These are phyloP conservation scores for Stromatinia cepivora DNA, from an alignment of 2,329 filamentous ascomycete genomes.

Conservation along the genomic window DNA sequence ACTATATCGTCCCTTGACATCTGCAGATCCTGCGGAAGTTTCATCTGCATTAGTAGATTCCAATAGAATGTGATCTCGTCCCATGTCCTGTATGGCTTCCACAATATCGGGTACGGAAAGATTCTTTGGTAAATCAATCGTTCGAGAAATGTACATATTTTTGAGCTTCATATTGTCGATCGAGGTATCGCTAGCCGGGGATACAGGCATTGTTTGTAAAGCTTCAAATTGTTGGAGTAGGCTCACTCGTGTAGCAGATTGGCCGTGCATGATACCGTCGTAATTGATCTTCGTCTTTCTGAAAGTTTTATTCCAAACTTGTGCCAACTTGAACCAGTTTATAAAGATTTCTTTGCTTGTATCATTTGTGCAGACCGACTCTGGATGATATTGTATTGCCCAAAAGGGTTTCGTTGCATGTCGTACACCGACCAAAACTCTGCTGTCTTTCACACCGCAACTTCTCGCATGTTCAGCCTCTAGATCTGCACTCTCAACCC, in stretches of 20 bases:
- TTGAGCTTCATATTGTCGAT: slow-evolving; percentile 26
- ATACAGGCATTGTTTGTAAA: slow-evolving; percentile 18
- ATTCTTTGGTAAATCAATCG: slow-evolving; percentile 48
- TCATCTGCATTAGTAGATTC: slow-evolving; percentile 59
- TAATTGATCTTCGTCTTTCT: slow-evolving; percentile 22
- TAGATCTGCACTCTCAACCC: slow-evolving; percentile 35
- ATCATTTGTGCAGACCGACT: slow-evolving; percentile 65
- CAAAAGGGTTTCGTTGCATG: slow-evolving; percentile 63
- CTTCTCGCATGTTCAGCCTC: slow-evolving; percentile 31
- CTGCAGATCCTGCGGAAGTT: slow-evolving; percentile 46
- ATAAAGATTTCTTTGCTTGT: slow-evolving; percentile 54
- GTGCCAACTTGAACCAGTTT: slow-evolving; percentile 62
- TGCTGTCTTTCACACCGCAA: slow-evolving; percentile 36
- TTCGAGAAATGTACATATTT: slow-evolving; percentile 45
- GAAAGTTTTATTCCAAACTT: slow-evolving; percentile 46
- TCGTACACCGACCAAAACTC: slow-evolving; percentile 60
- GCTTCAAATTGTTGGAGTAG: slow-evolving; percentile 33
- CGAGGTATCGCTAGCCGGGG: slow-evolving; percentile 12
- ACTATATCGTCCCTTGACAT: slow-evolving; percentile 64
- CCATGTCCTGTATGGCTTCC: slow-evolving; percentile 43
- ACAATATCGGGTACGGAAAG: slow-evolving; percentile 56
- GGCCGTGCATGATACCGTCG: slow-evolving; percentile 28
- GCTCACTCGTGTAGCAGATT: slow-evolving; percentile 34
- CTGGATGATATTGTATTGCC: slow-evolving; percentile 71
- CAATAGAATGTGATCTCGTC: slow-evolving; percentile 53